Conservation (phyloP, 75 land plant genomes). For the Selaginella moellendorffii region DNA sequence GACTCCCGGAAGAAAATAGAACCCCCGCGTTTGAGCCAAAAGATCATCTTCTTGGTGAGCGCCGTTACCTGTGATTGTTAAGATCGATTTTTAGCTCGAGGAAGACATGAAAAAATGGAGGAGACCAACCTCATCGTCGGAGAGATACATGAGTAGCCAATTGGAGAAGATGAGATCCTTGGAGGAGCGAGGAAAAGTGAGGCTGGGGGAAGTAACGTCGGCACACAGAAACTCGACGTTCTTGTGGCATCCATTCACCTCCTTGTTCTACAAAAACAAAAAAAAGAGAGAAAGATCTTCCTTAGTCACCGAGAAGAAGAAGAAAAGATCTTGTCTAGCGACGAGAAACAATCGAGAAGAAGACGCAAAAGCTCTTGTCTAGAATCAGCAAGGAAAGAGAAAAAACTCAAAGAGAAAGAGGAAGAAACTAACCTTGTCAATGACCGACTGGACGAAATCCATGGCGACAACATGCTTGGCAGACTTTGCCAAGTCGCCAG, state of each 20-base stretch:
- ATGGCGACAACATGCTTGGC: slow-evolving; percentile 68
- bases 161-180: slow-evolving; percentile 87
- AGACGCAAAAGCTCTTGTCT: background rate
- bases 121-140: slow-evolving; percentile 66
- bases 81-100: too few relatives aligned
- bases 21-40: slow-evolving; percentile 84
- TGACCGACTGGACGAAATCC: slow-evolving; percentile 85
- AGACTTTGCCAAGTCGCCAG: slow-evolving; percentile 72
- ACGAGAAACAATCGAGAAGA: background rate
- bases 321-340: background rate
- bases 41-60: slow-evolving; percentile 51
- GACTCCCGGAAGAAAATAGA: slow-evolving; percentile 90
- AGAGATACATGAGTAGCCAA: slow-evolving; percentile 96
- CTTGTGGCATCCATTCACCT: slow-evolving; percentile 48
- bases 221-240: slow-evolving; percentile 85
- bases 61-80: slow-evolving; percentile 54
- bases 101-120: too few relatives aligned
- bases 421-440: slow-evolving; percentile 51
- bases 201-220: slow-evolving; percentile 82
- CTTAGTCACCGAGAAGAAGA: background rate
- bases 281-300: background rate
- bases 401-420: background rate
- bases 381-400: background rate
- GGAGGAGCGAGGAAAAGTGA: slow-evolving; percentile 40
- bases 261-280: slow-evolving; percentile 53